A percentile compares a stretch with the other conserved stretches of the same genome.
phyloP scores from a whole-genome alignment of 768 basidiomycete genomes.

The Mycena leptocephala region DNA sequence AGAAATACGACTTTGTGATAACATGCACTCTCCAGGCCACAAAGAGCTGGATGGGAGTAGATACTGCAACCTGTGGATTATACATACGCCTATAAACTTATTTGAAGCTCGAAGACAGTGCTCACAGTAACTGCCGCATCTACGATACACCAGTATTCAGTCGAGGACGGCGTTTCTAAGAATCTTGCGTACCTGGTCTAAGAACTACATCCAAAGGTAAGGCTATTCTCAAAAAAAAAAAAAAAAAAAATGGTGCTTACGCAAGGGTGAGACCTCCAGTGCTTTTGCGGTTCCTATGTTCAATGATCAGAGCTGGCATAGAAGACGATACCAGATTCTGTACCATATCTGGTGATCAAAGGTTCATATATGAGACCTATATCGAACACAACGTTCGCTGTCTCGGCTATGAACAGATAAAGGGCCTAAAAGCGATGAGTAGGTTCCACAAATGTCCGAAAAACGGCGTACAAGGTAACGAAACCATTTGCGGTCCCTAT shows the following conservation, averaged over 20 bases:
- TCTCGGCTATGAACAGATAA: slow-evolving; percentile 35
- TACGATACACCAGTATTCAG: background rate
- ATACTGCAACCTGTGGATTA: slow-evolving; percentile 33
- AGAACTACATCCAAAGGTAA: slow-evolving; percentile 4
- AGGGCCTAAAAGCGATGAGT: slow-evolving; percentile 6
- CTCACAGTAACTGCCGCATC: slow-evolving; percentile 25
- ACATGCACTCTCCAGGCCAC: slow-evolving; percentile 28
- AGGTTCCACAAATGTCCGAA: background rate
- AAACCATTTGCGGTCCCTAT: slow-evolving; percentile 20
- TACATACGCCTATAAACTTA: background rate
- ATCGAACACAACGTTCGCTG: slow-evolving; percentile 28
- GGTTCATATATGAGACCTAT: slow-evolving; percentile 37
- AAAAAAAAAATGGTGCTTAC: background rate
- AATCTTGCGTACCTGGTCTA: slow-evolving; percentile 6
- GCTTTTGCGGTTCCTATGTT: background rate
- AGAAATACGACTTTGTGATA: background rate
- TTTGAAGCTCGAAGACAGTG: background rate
- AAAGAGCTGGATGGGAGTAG: slow-evolving; percentile 38
- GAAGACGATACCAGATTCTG: background rate
- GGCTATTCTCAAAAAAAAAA: background rate
- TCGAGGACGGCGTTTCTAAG: background rate
- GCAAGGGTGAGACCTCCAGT: slow-evolving; percentile 3
- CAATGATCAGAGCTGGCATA: background rate
- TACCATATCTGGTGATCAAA: slow-evolving; percentile 30
- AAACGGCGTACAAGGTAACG: slow-evolving; percentile 10